A percentile compares a stretch with the other conserved stretches of the same genome.
Conservation (phyloP, 2,329 filamentous ascomycete genomes). For the Paracorniculantispora psalliotae region DNA sequence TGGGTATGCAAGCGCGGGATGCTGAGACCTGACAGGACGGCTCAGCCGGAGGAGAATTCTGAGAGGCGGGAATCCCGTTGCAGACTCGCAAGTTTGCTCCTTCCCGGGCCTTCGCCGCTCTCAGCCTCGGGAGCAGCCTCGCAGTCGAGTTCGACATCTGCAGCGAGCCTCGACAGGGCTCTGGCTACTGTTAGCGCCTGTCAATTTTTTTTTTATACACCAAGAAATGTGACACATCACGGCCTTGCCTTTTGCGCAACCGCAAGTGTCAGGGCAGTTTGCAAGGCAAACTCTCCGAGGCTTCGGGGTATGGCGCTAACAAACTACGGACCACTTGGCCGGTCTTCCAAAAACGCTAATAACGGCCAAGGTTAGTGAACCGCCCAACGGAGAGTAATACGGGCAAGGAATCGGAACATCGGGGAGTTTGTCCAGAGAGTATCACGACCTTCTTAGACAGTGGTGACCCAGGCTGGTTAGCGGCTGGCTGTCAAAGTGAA, state of each 20-base stretch:
- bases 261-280: no score
- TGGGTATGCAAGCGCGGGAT: neutral
- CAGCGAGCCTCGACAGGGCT: neutral
- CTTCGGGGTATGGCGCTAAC: no score
- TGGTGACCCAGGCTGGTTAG: no score
- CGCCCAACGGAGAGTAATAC: no score
- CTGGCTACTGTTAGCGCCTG: neutral
- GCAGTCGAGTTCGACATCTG: neutral
- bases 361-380: no score
- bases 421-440: no score
- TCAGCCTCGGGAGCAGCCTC: neutral
- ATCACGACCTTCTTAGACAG: no score
- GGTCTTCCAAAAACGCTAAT: no score
- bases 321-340: no score
- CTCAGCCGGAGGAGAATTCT: neutral
- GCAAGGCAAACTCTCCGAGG: neutral
- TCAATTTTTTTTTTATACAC: neutral
- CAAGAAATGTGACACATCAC: slow-evolving; percentile 3
- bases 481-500: no score
- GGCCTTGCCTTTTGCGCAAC: neutral
- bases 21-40: neutral
- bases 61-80: neutral
- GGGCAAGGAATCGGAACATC: no score
- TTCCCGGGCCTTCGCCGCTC: neutral
- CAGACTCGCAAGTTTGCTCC: neutral